Conservation (phyloP, 192 early-diverging fungal genomes). For the Gryganskiella cystojenkinii region DNA sequence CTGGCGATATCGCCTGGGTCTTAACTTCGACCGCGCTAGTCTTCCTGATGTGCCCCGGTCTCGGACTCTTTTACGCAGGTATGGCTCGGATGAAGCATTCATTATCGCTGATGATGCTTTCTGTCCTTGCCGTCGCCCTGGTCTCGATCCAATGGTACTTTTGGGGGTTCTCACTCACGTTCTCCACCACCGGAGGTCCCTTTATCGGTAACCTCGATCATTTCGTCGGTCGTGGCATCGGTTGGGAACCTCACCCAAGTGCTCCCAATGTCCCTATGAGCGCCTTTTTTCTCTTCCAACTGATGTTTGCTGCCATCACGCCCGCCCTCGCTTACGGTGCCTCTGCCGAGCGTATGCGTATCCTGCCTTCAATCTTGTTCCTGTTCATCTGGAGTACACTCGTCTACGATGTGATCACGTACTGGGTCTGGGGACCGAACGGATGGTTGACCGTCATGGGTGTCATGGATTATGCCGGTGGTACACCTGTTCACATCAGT, state of each 20-base stretch:
- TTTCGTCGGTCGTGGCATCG: constrained; percentile 69
- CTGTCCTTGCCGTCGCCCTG: constrained; percentile 75
- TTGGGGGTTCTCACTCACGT: constrained; percentile 77
- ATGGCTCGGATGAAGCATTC: constrained; percentile 83
- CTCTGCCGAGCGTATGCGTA: constrained; percentile 78
- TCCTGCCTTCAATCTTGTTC: constrained; percentile 72
- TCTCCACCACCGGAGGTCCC: constrained; percentile 70
- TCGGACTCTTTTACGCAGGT: constrained; percentile 84
- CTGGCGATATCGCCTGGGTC: constrained; percentile 81
- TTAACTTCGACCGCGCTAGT: constrained; percentile 75
- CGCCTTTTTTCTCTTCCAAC: constrained; percentile 78
- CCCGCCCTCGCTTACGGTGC: constrained; percentile 78
- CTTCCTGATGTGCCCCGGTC: constrained; percentile 80
- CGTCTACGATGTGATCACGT: constrained; percentile 80
- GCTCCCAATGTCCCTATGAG: constrained; percentile 70
- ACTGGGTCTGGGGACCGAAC: constrained; percentile 84
- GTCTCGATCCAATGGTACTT: constrained; percentile 82
- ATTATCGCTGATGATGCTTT: constrained; percentile 80
- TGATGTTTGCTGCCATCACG: constrained; percentile 84
- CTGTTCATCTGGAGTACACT: constrained; percentile 76
- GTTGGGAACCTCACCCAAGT: constrained; percentile 62
- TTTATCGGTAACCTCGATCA: constrained; percentile 80
- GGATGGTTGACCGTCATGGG: constrained; percentile 85
- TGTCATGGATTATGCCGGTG: constrained; percentile 88
- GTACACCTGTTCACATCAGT: constrained; percentile 86